Conservation (phyloP, 495 filamentous ascomycete species). For the Neurospora terricola region DNA sequence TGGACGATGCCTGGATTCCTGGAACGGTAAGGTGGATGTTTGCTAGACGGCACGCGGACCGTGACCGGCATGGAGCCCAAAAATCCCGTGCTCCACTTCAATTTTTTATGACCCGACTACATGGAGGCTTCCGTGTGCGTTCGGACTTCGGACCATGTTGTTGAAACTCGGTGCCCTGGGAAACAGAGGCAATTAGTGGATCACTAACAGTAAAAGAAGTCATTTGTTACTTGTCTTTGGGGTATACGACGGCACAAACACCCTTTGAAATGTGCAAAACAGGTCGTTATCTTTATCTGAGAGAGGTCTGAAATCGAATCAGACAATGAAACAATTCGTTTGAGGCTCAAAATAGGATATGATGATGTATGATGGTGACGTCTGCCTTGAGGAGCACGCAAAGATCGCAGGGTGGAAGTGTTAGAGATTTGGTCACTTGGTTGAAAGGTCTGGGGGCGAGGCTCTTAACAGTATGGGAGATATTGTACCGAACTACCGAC, state of each 20-base stretch:
- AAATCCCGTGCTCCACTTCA: not conserved
- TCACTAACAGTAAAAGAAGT: not conserved
- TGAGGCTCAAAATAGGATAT: not conserved
- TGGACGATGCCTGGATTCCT: not conserved
- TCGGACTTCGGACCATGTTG: not conserved
- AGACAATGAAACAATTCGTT: not conserved
- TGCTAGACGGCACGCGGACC: conserved; percentile 1
- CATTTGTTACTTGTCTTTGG: not conserved
- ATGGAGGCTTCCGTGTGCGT: not conserved
- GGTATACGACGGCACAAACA: not conserved
- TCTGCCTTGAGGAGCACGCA: not conserved
- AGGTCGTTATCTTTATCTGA: not conserved
- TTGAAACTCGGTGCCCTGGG: not conserved
- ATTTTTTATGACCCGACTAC: not conserved
- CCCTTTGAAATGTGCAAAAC: not conserved
- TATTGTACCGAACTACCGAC: not conserved
- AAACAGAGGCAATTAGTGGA: not conserved
- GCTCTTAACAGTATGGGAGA: not conserved
- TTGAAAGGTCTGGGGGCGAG: not conserved
- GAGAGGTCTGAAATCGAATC: not conserved
- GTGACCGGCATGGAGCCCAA: not conserved
- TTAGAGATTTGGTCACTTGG: not conserved
- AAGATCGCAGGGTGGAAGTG: not conserved
- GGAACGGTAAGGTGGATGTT: not conserved
- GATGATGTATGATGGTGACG: not conserved